A percentile compares a stretch with the other conserved stretches of the same genome.
These are phyloP conservation scores for Lecanoromycetidae sp. DNA, from an alignment of 2,329 filamentous ascomycete species.

Conservation along the genomic window DNA sequence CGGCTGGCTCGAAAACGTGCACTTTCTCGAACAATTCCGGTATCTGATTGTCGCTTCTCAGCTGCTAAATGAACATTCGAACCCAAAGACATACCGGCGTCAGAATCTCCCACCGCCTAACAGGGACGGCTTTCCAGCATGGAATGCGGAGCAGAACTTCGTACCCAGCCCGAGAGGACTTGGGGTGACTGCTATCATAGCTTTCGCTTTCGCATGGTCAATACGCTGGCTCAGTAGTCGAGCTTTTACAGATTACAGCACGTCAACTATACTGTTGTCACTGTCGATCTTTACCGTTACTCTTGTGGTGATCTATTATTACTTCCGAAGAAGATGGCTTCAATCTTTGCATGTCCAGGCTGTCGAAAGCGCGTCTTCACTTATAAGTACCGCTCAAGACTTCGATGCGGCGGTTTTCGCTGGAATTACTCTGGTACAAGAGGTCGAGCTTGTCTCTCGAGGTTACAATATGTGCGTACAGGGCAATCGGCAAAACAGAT, in stretches of 20 bases:
- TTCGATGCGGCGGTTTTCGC: slow-evolving; percentile 68
- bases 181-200: slow-evolving; percentile 49
- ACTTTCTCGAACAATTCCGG: slow-evolving; percentile 83
- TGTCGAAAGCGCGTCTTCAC: slow-evolving; percentile 52
- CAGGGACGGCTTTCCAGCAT: slow-evolving; percentile 1
- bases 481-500: slow-evolving; percentile 14
- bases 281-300: slow-evolving; percentile 36
- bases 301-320: slow-evolving; percentile 52
- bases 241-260: slow-evolving; percentile 42
- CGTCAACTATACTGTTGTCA: slow-evolving; percentile 31
- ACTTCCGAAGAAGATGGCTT: slow-evolving; percentile 68
- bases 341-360: slow-evolving; percentile 65
- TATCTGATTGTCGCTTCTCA: slow-evolving; percentile 90
- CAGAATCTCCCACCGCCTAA: slow-evolving; percentile 1
- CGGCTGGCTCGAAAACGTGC: slow-evolving; percentile 64
- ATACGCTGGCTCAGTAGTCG: slow-evolving; percentile 54
- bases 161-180: slow-evolving; percentile 52
- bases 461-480: slow-evolving; percentile 66
- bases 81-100: slow-evolving; percentile 12
- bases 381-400: slow-evolving; percentile 64
- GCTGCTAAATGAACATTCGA: slow-evolving; percentile 57
- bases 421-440: slow-evolving; percentile 71
- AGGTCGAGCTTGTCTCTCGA: slow-evolving; percentile 88
- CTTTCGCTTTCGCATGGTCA: slow-evolving; percentile 53
- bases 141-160: slow-evolving; percentile 23